Evolutionary conservation across 1,139 yeast genomes (phyloP).

Genomic region (Sugiyamaella neomexicana): DNA sequence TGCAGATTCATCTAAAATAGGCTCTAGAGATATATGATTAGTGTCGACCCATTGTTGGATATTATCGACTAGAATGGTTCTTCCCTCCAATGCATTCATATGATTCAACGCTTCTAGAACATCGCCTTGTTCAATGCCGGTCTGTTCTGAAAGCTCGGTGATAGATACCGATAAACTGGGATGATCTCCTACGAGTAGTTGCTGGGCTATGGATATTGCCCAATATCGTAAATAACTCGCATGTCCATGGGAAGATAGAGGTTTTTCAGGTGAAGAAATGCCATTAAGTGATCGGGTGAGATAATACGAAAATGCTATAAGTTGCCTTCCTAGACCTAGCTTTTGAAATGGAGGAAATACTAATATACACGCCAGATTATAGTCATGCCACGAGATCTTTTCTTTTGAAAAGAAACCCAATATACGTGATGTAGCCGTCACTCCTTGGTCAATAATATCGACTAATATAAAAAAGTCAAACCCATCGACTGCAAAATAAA

Average conservation of each 20-base stretch:
- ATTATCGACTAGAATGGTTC: conserved; percentile 18
- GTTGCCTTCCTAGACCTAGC: conserved; percentile 68
- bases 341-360: conserved; percentile 92
- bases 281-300: conserved; percentile 58
- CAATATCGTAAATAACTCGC: conserved; percentile 75
- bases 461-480: conserved; percentile 73
- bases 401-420: conserved; percentile 95
- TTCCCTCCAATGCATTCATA: conserved; percentile 23
- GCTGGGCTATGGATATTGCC: conserved; percentile 53
- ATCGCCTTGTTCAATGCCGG: conserved; percentile 75
- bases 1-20: conserved; percentile 24
- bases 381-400: conserved; percentile 74
- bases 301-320: conserved; percentile 81
- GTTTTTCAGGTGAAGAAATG: conserved; percentile 88
- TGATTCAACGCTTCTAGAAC: conserved; percentile 43
- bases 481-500: conserved; percentile 72
- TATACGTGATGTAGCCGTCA: conserved; percentile 18
- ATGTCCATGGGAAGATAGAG: conserved; percentile 79
- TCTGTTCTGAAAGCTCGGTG: conserved; percentile 53
- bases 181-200: conserved; percentile 19
- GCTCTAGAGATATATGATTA: conserved; percentile 21
- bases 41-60: conserved; percentile 22
- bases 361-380: conserved; percentile 87
- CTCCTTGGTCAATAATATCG: conserved; percentile 15
- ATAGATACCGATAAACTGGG: conserved; percentile 43